Evolutionary conservation across 2,329 filamentous ascomycete genomes (phyloP), one percentile per base, ranked within the genome.

Genomic region (Aspergillus carbonarius): DNA sequence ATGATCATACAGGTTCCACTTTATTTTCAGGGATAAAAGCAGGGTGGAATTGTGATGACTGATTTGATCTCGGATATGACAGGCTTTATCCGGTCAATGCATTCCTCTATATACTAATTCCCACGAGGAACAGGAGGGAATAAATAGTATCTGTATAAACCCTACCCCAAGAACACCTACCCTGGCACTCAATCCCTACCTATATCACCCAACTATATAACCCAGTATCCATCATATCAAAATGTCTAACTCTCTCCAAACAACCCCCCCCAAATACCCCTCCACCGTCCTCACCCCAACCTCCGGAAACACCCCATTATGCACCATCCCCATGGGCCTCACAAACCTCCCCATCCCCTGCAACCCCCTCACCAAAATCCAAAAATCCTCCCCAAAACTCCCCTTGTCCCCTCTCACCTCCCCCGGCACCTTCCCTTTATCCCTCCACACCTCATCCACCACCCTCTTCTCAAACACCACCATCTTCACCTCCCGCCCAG

Each of bases 381-480:
- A 68, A 17, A 70, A 67, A 52, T 70, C 67, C 1, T 60, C 53
- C 3, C 66, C 64, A 37, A 70, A 68, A 2, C 49, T 18, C 32
- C 65, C 66, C 10, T 57, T 37, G 6, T 30, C 20, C 1, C 39
- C 42, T 13, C 57, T 49, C 6, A 68, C 32, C 18, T 66, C 63
- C 32, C 56, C 42, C 7, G 66, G 66, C 15, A 60, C 60, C 1
- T 35, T 30, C 4, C 49, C 35, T 6, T 57, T 60, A 49, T 66
- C 44, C 35, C 34, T 54, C 8, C 62, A 18, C 1, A 65, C 57
- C 18, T 61, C 46, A 25, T 70, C 59, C 66, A 70, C 63, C 17
- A 63, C 54, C n/a, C 67, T 50, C 4, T 54, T 10, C 0, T 58
- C 34, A 10, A 56, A 54, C 2, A 63, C 25, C 2, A 60, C 47